These are phyloP conservation scores for Fusarium decemcellulare DNA, from an alignment of 2,329 filamentous ascomycete genomes.

Conservation along the genomic window DNA sequence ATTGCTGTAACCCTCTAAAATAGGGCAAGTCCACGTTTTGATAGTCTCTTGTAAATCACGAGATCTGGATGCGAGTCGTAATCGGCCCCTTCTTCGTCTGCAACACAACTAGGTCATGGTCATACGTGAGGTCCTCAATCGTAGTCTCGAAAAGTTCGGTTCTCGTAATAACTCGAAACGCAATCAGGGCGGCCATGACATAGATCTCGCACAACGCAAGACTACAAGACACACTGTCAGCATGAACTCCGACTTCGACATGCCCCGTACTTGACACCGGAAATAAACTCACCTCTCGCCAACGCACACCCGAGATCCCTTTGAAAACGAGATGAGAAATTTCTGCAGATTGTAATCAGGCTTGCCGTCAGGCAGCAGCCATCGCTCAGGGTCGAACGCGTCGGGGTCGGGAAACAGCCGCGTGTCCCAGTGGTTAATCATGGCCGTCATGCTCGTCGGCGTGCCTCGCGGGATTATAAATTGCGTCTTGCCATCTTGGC, in stretches of 20 bases:
- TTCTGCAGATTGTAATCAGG: constrained; percentile 44
- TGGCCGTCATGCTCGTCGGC: constrained; percentile 54
- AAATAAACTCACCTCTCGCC: constrained; percentile 42
- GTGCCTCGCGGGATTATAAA: constrained; percentile 50
- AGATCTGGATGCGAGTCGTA: too few relatives aligned
- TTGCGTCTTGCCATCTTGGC: constrained; percentile 29
- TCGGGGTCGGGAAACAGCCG: constrained; percentile 48
- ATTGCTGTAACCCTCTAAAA: too few relatives aligned
- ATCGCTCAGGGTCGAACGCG: constrained; percentile 55
- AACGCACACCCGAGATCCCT: constrained; percentile 55
- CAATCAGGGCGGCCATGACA: constrained; percentile 37
- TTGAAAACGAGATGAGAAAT: constrained; percentile 56
- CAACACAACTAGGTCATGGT: constrained; percentile 16
- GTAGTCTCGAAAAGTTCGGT: constrained; percentile 14
- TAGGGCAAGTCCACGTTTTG: too few relatives aligned
- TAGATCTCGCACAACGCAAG: constrained; percentile 47
- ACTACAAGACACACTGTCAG: constrained; percentile 18
- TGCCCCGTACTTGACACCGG: neutral
- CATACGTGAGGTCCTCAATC: constrained; percentile 13
- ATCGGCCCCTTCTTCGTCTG: constrained; percentile 10
- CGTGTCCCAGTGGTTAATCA: constrained; percentile 53
- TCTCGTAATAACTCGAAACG: constrained; percentile 34
- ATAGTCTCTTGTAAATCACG: too few relatives aligned
- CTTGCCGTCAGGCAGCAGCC: constrained; percentile 49
- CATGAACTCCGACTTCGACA: neutral